Percentiles rank a stretch among this genome's conserved stretches.
These are phyloP conservation scores for Singerocomus rubriflavus DNA, from an alignment of 1,284 basidiomycete genomes.

Conservation along the genomic window DNA sequence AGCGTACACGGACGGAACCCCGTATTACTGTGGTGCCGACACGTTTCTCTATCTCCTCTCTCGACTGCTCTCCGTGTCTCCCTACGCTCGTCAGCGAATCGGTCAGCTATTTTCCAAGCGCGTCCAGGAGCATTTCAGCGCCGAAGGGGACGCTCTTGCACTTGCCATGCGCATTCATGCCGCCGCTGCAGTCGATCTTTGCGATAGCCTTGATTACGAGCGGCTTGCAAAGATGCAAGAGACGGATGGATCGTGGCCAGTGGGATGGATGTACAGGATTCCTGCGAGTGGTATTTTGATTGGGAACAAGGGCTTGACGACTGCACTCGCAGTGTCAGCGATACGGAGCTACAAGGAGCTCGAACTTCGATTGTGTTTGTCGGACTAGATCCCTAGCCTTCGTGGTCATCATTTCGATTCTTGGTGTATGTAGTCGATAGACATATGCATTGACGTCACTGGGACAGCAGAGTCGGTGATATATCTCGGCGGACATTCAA, in stretches of 20 bases:
- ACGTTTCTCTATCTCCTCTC: slow-evolving; percentile 22
- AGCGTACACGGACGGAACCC: slow-evolving; percentile 19
- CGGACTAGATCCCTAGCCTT: slow-evolving; percentile 2
- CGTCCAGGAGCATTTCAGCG: slow-evolving; percentile 15
- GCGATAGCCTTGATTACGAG: slow-evolving; percentile 19
- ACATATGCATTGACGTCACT: too few relatives aligned
- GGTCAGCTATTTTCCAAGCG: slow-evolving; percentile 21
- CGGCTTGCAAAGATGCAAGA: slow-evolving; percentile 19
- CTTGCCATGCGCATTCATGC: slow-evolving; percentile 22
- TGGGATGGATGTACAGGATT: slow-evolving; percentile 21
- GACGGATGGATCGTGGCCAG: slow-evolving; percentile 22
- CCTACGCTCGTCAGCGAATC: slow-evolving; percentile 15
- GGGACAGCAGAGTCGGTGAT: too few relatives aligned
- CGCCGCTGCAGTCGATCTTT: slow-evolving; percentile 12
- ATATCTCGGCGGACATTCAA: too few relatives aligned
- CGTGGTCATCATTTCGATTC: not conserved
- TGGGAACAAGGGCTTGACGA: slow-evolving; percentile 23
- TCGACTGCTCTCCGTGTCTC: slow-evolving; percentile 16
- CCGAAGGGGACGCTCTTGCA: slow-evolving; percentile 21
- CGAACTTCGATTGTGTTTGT: slow-evolving; percentile 14
- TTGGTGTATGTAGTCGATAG: too few relatives aligned
- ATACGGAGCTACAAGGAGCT: slow-evolving; percentile 16
- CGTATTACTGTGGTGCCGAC: slow-evolving; percentile 20
- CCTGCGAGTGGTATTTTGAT: slow-evolving; percentile 1
- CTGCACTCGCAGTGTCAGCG: slow-evolving; percentile 21